Conservation (phyloP, 345 rosid species). For the Crucihimalaya himalaica region DNA sequence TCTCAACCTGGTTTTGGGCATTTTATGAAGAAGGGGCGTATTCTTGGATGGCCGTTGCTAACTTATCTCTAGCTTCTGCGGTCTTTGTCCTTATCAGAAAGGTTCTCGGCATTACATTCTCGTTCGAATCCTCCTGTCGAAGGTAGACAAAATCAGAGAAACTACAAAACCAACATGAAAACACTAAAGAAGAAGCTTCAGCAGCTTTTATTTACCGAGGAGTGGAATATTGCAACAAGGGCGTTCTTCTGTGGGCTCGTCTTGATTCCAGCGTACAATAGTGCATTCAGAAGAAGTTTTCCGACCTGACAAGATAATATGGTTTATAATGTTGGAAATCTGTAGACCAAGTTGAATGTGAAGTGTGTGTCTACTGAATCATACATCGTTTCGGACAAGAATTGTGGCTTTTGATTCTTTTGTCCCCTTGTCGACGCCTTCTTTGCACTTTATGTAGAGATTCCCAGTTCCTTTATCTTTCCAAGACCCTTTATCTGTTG, state of each 20-base stretch:
- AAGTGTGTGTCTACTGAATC: conserved; percentile 30
- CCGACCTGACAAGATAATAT: conserved; percentile 63
- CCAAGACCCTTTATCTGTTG: conserved; percentile 83
- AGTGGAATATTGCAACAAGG: conserved; percentile 85
- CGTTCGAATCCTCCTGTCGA: conserved; percentile 60
- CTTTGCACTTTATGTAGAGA: conserved; percentile 86
- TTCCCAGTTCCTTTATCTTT: conserved; percentile 94
- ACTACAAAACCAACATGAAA: conserved; percentile 4
- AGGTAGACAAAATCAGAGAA: conserved; percentile 18
- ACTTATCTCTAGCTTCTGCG: conserved; percentile 72
- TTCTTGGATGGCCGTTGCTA: conserved; percentile 77
- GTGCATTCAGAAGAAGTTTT: conserved; percentile 80
- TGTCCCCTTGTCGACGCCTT: conserved; percentile 78
- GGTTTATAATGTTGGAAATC: background rate
- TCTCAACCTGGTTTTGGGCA: conserved; percentile 15
- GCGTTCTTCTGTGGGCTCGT: conserved; percentile 77
- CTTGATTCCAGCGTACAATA: conserved; percentile 86
- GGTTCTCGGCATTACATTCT: conserved; percentile 62
- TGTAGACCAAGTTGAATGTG: conserved; percentile 5
- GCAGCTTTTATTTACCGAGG: conserved; percentile 56
- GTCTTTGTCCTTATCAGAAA: conserved; percentile 78
- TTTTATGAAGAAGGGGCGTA: conserved; percentile 67
- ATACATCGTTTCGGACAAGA: conserved; percentile 83
- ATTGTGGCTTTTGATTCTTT: conserved; percentile 89
- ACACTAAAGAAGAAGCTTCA: background rate